These are phyloP conservation scores for Multifurca ochricompacta DNA, from an alignment of 768 basidiomycete species.

Conservation along the genomic window DNA sequence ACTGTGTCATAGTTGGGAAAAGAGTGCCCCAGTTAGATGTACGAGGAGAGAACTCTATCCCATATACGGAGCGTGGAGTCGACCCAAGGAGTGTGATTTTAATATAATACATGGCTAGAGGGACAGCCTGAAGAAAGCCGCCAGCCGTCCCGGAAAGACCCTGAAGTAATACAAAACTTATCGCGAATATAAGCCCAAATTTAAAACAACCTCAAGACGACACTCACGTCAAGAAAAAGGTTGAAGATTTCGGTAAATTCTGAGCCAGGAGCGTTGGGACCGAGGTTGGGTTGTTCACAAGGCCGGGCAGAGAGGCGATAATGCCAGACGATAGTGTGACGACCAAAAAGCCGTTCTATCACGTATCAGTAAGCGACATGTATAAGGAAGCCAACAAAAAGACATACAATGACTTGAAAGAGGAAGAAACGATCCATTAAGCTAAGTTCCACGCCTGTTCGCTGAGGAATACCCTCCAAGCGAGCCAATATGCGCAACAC, in stretches of 20 bases:
- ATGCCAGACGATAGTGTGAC: constrained; percentile 84
- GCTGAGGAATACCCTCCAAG: constrained; percentile 92
- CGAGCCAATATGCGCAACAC: constrained; percentile 70
- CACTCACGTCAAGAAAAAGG: constrained; percentile 80
- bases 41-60: constrained; percentile 69
- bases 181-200: not conserved
- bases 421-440: constrained; percentile 90
- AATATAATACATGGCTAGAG: constrained; percentile 79
- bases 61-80: constrained; percentile 78
- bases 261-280: constrained; percentile 67
- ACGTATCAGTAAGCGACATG: not conserved
- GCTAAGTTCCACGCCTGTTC: constrained; percentile 76
- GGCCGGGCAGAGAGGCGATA: constrained; percentile 53
- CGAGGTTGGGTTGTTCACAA: constrained; percentile 61
- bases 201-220: not conserved
- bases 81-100: constrained; percentile 81
- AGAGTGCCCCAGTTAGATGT: constrained; percentile 69
- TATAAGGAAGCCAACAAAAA: not conserved
- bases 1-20: constrained; percentile 65
- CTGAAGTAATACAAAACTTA: constrained; percentile 69
- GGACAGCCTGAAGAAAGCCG: constrained; percentile 71
- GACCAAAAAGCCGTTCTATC: constrained; percentile 87
- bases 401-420: constrained; percentile 80
- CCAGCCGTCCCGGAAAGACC: constrained; percentile 73
- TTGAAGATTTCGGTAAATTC: constrained; percentile 76